These are phyloP conservation scores for Torulaspora indica DNA, from an alignment of 805 yeast species.

Conservation along the genomic window DNA sequence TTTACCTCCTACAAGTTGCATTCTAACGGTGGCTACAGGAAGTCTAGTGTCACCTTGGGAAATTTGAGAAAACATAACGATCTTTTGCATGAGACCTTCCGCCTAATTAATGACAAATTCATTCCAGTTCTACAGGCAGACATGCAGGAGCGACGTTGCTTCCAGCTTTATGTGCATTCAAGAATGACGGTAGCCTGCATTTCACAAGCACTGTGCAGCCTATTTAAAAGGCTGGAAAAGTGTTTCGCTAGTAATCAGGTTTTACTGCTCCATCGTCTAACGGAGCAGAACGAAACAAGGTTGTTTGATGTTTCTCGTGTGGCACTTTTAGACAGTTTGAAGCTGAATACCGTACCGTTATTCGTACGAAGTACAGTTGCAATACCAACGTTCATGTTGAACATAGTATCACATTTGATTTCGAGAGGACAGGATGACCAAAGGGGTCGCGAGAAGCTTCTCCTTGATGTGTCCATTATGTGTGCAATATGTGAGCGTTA, in stretches of 20 bases:
- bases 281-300: not conserved
- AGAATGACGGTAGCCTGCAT: not conserved
- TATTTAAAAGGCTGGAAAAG: not conserved
- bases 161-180: slow-evolving; percentile 1
- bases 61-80: not conserved
- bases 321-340: not conserved
- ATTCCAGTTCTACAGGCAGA: not conserved
- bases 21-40: not conserved
- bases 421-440: not conserved
- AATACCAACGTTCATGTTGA: not conserved
- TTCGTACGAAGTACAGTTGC: not conserved
- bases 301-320: not conserved
- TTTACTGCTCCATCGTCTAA: not conserved
- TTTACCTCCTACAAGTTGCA: slow-evolving; percentile 13
- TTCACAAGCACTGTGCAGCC: not conserved
- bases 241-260: not conserved
- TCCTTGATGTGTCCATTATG: not conserved
- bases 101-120: not conserved
- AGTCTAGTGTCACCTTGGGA: not conserved
- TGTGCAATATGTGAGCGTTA: not conserved
- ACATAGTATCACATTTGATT: not conserved
- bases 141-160: not conserved
- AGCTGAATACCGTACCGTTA: not conserved
- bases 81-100: not conserved
- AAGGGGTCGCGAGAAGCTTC: not conserved